These are phyloP conservation scores for Populus hybrid DNA, from an alignment of 441 rosid species.

Conservation along the genomic window DNA sequence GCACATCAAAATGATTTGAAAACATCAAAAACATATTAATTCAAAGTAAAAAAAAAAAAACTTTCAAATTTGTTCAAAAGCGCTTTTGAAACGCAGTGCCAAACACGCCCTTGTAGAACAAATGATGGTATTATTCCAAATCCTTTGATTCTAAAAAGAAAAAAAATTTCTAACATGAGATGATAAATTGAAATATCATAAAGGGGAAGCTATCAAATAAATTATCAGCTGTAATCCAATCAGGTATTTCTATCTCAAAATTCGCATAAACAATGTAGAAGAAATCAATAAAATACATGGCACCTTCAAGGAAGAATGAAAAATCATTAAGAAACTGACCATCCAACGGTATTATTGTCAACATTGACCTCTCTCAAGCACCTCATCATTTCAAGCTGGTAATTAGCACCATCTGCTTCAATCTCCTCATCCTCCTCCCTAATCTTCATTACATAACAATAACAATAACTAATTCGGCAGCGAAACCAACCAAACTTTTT, in stretches of 20 bases:
- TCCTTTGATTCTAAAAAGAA: not conserved
- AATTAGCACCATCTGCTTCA: conserved; percentile 97
- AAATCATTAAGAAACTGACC: conserved; percentile 37
- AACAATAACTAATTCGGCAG: not conserved
- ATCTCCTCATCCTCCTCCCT: conserved; percentile 93
- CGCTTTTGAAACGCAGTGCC: too few species aligned
- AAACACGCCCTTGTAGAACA: too few species aligned
- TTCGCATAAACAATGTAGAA: not conserved
- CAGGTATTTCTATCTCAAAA: not conserved
- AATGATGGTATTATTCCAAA: not conserved
- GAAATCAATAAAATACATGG: too few species aligned
- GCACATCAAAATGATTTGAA: too few species aligned
- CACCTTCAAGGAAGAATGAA: not conserved
- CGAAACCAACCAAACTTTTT: not conserved
- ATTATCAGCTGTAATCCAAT: not conserved
- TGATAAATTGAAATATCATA: not conserved
- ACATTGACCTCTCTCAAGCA: conserved; percentile 97
- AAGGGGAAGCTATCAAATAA: not conserved
- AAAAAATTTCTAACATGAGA: not conserved
- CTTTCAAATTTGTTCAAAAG: too few species aligned
- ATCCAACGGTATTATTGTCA: conserved; percentile 95
- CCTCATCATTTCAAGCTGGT: conserved; percentile 99
- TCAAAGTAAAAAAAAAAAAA: too few species aligned
- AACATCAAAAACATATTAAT: too few species aligned
- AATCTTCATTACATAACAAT: conserved; percentile 32